Percentiles rank a stretch among this genome's conserved stretches.
phyloP scores from a whole-genome alignment of 2,329 filamentous ascomycete genomes.

The Zymoseptoria passerinii region DNA sequence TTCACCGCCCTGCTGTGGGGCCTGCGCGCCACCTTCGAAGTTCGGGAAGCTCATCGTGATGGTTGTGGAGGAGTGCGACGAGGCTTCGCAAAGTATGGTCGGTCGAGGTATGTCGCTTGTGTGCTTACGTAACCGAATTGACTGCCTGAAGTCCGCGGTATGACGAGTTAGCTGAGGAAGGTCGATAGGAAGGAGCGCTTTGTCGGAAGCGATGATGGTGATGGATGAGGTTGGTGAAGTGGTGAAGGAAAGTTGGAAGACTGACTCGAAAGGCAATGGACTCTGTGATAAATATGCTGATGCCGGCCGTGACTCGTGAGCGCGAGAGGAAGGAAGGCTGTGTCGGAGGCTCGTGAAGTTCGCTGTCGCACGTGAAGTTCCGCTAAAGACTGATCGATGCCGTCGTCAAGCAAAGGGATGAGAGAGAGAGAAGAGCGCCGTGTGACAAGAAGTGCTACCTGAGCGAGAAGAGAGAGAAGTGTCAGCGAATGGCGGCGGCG shows the following conservation, averaged over 20 bases:
- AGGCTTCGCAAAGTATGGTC: background rate
- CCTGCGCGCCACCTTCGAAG: slow-evolving; percentile 53
- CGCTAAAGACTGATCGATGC: background rate
- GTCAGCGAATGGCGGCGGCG: background rate
- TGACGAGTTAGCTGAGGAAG: background rate
- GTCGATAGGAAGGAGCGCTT: background rate
- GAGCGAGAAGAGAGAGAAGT: background rate
- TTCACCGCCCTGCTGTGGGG: slow-evolving; percentile 41
- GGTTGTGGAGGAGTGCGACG: slow-evolving; percentile 2
- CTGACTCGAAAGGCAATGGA: slow-evolving; percentile 19
- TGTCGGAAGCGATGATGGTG: background rate
- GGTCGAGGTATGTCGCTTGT: slow-evolving; percentile 14
- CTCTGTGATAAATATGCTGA: slow-evolving; percentile 25
- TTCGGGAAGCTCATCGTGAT: slow-evolving; percentile 57
- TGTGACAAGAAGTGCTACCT: background rate
- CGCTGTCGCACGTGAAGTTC: slow-evolving; percentile 4
- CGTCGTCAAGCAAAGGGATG: slow-evolving; percentile 4
- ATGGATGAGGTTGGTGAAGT: background rate
- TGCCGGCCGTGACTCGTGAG: slow-evolving; percentile 24
- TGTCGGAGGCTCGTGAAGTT: slow-evolving; percentile 13
- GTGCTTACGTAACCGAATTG: slow-evolving; percentile 12
- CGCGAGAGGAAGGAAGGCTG: slow-evolving; percentile 15
- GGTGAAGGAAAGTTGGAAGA: slow-evolving; percentile 2
- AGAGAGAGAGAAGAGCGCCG: background rate
- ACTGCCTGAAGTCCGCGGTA: background rate